Evolutionary conservation across 441 rosid species (phyloP), one percentile per base, ranked within the genome.

Genomic region (Geranium incanum): DNA sequence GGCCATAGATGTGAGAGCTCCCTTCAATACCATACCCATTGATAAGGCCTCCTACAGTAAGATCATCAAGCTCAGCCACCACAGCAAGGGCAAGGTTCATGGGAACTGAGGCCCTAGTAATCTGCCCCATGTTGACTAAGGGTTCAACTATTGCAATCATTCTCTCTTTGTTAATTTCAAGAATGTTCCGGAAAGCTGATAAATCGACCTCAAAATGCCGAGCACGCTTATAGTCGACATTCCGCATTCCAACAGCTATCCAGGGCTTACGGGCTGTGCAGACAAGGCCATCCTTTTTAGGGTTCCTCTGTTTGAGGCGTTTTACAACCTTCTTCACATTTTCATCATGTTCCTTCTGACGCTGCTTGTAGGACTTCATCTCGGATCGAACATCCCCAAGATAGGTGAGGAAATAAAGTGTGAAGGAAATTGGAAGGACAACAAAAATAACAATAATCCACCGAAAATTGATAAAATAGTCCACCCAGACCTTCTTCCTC

Each of bases 191-290:
- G 63, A 95, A 92, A 41, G 83, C 87, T 0, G 98, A 89, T 63
- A 95, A 83, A 79, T 92, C 99, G 70, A 95, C 96, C 78, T 95
- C 99, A 71, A 83, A 95, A 80, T 92, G 99, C 0, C 98, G 78
- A 2, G 97, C 98, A 72, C 99, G 82, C 82, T 95, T 95, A 72
- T 95, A 95, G 82, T 95, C 99, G 23, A 95, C 99, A 83, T 95
- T 95, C 59, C 99, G 77, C 99, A 95, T 95, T 68, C 99, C 99
- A 50, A 95, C 99, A 4, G 98, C 98, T 59, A 92, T 84, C 97
- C 97, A 95, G 8, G 99, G 99, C 79, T 95, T 95, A 23, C 98
- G 98, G 0, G 98, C 98, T 0, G 99, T 92, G 88, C 99, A 95
- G 71, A 95, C 97, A 21, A 95, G 97, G 7, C 99, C 99, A 74